Percentiles rank a stretch among this genome's conserved stretches.
These are phyloP conservation scores for Apophysomyces ossiformis DNA, from an alignment of 371 early-diverging fungal genomes.

Conservation along the genomic window DNA sequence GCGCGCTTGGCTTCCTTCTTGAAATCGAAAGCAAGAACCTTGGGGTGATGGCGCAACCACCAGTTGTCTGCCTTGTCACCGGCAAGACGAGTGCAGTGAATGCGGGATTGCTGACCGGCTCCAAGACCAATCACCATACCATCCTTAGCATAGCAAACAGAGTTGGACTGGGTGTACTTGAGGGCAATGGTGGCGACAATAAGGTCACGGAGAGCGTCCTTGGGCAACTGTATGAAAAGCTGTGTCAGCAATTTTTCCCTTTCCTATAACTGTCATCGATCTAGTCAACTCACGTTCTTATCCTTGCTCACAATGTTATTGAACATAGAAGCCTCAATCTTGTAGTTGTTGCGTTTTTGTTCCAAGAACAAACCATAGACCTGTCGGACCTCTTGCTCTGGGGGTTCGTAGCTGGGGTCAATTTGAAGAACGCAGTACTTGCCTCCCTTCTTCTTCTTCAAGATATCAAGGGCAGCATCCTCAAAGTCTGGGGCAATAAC, in stretches of 20 bases:
- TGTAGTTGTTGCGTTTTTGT: conserved; percentile 88
- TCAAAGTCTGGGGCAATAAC: conserved; percentile 94
- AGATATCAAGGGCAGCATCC: conserved; percentile 86
- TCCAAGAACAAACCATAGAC: conserved; percentile 92
- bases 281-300: conserved; percentile 52
- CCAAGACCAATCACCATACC: conserved; percentile 98
- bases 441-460: conserved; percentile 94
- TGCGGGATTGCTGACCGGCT: conserved; percentile 97
- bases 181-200: conserved; percentile 96
- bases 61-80: conserved; percentile 98
- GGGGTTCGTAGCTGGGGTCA: conserved; percentile 90
- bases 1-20: conserved; percentile 90
- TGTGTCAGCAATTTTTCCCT: conserved; percentile 6
- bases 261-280: neutral
- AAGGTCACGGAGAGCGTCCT: conserved; percentile 80
- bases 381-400: conserved; percentile 84
- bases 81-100: conserved; percentile 98
- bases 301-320: conserved; percentile 85
- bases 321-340: conserved; percentile 78
- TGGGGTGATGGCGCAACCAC: conserved; percentile 97
- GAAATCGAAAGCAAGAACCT: conserved; percentile 85
- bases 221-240: conserved; percentile 54
- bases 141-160: conserved; percentile 96
- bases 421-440: conserved; percentile 95
- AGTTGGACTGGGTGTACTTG: conserved; percentile 98